Evolutionary conservation across 148 eudicot genomes (phyloP).

Genomic region (Hydrangea macrophylla): DNA sequence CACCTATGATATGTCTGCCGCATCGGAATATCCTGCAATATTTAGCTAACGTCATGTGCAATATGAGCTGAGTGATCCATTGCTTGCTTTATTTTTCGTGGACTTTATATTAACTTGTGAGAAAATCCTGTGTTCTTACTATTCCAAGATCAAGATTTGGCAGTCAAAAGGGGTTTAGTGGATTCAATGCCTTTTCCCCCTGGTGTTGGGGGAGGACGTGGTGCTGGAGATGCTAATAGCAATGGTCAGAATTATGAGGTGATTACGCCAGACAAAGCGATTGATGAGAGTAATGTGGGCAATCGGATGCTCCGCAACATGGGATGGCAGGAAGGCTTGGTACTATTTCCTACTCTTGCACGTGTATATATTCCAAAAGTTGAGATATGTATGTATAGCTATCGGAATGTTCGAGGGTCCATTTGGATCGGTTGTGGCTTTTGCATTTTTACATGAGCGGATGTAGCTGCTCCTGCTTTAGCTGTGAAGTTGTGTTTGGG

Average conservation of each 20-base stretch:
- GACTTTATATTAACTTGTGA: conserved; percentile 48
- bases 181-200: conserved; percentile 97
- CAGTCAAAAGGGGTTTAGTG: conserved; percentile 61
- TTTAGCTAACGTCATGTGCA: neutral
- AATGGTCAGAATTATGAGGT: conserved; percentile 65
- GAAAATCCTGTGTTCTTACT: conserved; percentile 41
- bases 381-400: neutral
- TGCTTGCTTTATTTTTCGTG: conserved; percentile 17
- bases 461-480: no score
- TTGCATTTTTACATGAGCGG: no score
- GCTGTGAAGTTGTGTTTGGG: no score
- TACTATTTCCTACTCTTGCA: conserved; percentile 40
- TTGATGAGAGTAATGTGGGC: conserved; percentile 97
- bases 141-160: conserved; percentile 71
- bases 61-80: conserved; percentile 27
- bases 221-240: conserved; percentile 45
- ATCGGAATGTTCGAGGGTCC: neutral
- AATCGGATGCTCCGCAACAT: conserved; percentile 97
- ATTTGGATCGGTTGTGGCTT: no score
- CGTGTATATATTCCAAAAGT: conserved; percentile 6
- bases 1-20: neutral
- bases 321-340: conserved; percentile 99
- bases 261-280: conserved; percentile 77
- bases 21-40: neutral
- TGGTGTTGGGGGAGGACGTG: conserved; percentile 90